Evolutionary conservation across 345 rosid genomes (phyloP), one percentile per base, ranked within the genome.

Genomic region (Citrus glauca): DNA sequence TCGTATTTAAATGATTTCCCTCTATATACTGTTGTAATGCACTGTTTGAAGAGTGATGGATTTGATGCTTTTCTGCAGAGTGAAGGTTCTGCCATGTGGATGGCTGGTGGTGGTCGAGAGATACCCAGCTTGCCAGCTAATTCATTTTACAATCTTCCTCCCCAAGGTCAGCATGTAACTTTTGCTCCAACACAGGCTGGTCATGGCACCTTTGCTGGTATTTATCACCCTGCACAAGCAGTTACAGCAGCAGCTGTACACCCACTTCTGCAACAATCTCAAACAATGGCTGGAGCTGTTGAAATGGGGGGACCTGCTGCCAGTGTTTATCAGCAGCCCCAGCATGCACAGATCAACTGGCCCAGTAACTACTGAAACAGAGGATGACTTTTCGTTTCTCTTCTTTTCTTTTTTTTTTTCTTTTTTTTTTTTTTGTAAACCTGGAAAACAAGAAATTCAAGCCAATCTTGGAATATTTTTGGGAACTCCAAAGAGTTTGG

Each of bases 271-370:
- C 98, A 92, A 79, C 98, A 92, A 86, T 89, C 97, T 71, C 95
- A 88, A 81, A 84, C 88, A 53, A 82, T 88, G 87, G 86, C 87
- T 77, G 94, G 95, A 80, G 87, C 88, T 32, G 87, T 85, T 63
- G 95, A 95, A 80, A 88, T 93, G 89, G 93, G 80, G 67, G 91
- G 93, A 80, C 89, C 94, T 45, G 84, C 88, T 13, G 89, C 91
- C 71, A 90, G 75, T 78, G 91, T 91, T 80, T 95, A 89, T 85
- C 98, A 91, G 89, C 98, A 91, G 83, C 88, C 97, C 45, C 98
- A 93, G 88, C 98, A 93, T 81, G 88, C 91, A 79, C 98, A 91
- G 81, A 85, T 91, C 80, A 91, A 91, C 77, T 95, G 98, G 98
- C 95, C 98, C 14, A 88, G 92, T 82, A 93, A 85, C 87, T 95